These are phyloP conservation scores for Colletotrichum musicola DNA, from an alignment of 2,329 filamentous ascomycete species.

Conservation along the genomic window DNA sequence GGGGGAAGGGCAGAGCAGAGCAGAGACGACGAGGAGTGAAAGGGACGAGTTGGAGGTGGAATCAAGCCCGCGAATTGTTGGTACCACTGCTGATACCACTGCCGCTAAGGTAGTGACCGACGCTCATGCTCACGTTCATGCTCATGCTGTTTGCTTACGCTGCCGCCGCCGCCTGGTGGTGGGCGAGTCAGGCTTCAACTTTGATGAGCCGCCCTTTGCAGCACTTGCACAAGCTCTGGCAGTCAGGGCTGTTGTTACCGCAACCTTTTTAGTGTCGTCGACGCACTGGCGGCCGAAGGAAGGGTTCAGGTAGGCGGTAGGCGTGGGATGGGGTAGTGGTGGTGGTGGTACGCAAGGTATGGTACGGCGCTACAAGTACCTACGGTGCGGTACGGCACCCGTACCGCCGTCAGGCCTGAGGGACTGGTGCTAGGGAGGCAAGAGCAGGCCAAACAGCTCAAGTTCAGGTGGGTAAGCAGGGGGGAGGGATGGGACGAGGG, in stretches of 20 bases:
- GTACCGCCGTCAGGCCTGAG: not conserved
- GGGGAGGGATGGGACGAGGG: conserved; percentile 30
- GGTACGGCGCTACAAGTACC: not conserved
- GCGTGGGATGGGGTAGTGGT: not conserved
- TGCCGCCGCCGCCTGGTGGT: conserved; percentile 20
- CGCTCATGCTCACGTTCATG: not conserved
- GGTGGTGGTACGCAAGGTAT: no score
- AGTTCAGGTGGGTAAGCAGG: conserved; percentile 6
- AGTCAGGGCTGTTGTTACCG: conserved; percentile 10
- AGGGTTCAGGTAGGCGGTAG: conserved; percentile 20
- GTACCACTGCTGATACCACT: not conserved
- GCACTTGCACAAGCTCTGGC: conserved; percentile 27
- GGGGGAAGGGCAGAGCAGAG: not conserved
- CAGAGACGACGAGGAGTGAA: not conserved
- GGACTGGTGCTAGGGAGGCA: no score
- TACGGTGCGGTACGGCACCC: not conserved
- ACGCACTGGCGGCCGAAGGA: conserved; percentile 31
- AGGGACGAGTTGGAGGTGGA: no score
- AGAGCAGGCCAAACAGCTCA: no score
- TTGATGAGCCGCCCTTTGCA: conserved; percentile 30
- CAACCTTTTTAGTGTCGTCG: conserved; percentile 12
- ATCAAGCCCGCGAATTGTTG: no score
- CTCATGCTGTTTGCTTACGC: not conserved
- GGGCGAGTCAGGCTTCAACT: conserved; percentile 40
- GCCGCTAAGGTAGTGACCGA: not conserved